Percentiles rank a stretch among this genome's conserved stretches.
These are phyloP conservation scores for Fusarium sp. DNA, from an alignment of 2,329 filamentous ascomycete genomes.

Conservation along the genomic window DNA sequence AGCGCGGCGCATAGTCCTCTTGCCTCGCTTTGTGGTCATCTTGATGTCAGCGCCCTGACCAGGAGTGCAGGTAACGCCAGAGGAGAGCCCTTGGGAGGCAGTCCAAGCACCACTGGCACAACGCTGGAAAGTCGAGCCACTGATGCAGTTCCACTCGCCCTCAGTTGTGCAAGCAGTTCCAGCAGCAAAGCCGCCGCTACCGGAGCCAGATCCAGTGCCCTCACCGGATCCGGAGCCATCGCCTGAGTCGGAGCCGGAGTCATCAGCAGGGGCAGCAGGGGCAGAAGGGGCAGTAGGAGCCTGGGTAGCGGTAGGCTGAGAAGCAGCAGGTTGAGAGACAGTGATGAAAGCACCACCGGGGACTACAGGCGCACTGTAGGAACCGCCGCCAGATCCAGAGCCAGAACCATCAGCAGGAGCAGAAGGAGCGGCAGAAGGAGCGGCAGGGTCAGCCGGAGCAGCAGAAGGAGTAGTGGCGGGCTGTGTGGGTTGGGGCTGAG, in stretches of 20 bases:
- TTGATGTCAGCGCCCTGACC: slow-evolving; percentile 60
- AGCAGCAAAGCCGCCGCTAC: slow-evolving; percentile 53
- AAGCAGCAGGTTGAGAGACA: slow-evolving; percentile 32
- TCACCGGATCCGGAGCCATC: not conserved
- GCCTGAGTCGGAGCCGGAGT: not conserved
- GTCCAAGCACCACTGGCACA: slow-evolving; percentile 70
- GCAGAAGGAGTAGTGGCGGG: slow-evolving; percentile 7
- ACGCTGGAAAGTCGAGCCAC: slow-evolving; percentile 66
- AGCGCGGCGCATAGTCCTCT: slow-evolving; percentile 50
- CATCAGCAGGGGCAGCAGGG: not conserved
- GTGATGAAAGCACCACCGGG: slow-evolving; percentile 62
- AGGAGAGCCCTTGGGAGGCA: slow-evolving; percentile 57
- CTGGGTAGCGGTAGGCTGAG: slow-evolving; percentile 34
- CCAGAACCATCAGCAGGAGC: not conserved
- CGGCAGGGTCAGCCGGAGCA: not conserved
- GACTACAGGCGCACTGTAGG: not conserved
- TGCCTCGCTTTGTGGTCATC: slow-evolving; percentile 50
- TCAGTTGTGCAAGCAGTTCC: slow-evolving; percentile 64
- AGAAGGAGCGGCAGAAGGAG: not conserved
- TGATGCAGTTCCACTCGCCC: slow-evolving; percentile 69
- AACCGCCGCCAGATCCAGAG: not conserved
- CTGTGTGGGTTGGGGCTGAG: slow-evolving; percentile 7
- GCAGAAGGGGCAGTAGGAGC: slow-evolving; percentile 2
- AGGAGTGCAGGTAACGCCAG: slow-evolving; percentile 61
- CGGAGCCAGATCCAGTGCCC: slow-evolving; percentile 36